These are phyloP conservation scores for Pyrenophora seminiperda DNA, from an alignment of 2,329 filamentous ascomycete genomes.

Conservation along the genomic window DNA sequence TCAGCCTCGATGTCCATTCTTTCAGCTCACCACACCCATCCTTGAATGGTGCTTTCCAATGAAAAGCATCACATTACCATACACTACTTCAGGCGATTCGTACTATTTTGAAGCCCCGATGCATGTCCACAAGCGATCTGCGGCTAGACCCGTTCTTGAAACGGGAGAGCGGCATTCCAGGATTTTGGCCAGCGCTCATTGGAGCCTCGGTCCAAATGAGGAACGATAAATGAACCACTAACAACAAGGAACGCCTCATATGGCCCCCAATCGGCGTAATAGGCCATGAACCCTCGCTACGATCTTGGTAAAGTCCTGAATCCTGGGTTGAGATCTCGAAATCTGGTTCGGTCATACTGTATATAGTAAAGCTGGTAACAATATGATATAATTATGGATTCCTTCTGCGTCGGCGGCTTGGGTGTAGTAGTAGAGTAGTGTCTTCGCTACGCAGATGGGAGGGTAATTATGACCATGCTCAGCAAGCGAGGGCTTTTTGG, in stretches of 20 bases:
- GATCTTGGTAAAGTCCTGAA: too few species aligned
- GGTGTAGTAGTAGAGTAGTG: too few species aligned
- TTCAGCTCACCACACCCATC: neutral
- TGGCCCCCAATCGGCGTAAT: neutral
- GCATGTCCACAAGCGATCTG: neutral
- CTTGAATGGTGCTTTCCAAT: neutral
- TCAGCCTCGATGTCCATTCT: neutral
- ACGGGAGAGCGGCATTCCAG: conserved; percentile 8
- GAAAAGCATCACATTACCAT: neutral
- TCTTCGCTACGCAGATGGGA: too few species aligned
- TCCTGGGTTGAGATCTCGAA: too few species aligned
- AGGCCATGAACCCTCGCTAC: neutral
- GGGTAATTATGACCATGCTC: too few species aligned
- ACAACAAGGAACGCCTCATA: neutral
- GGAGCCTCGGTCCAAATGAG: neutral
- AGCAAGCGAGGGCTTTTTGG: too few species aligned
- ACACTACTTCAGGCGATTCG: too few species aligned
- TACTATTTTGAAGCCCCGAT: neutral
- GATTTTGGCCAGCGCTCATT: neutral
- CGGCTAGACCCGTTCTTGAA: conserved; percentile 1
- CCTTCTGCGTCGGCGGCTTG: too few species aligned
- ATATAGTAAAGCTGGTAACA: too few species aligned
- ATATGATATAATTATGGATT: too few species aligned
- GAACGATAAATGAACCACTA: neutral
- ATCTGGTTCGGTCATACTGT: too few species aligned